Conservation (phyloP, 78 protist species). For the Dictyostelium firmibasis region DNA sequence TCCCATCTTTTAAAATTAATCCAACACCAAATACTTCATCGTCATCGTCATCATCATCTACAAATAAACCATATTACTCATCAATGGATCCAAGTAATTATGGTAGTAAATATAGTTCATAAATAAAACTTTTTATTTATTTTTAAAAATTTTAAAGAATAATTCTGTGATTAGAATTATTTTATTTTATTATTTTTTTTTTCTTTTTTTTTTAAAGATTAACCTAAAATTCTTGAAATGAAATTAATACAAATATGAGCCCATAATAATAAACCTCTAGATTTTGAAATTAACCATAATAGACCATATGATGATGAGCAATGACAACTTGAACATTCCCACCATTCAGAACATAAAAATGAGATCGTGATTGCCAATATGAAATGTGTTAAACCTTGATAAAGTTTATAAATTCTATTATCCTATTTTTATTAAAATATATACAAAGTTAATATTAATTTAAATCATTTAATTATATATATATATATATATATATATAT, state of each 20-base stretch:
- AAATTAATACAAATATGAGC: constrained; percentile 46
- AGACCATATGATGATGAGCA: constrained; percentile 32
- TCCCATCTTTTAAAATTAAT: constrained; percentile 62
- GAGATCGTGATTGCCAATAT: not conserved
- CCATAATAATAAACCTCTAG: constrained; percentile 66
- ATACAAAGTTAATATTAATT: no score
- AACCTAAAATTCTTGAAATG: not conserved
- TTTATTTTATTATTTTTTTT: not conserved
- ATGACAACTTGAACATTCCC: constrained; percentile 19
- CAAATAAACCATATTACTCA: constrained; percentile 18
- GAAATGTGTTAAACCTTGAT: not conserved
- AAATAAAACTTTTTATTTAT: not conserved
- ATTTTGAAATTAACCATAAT: constrained; percentile 11
- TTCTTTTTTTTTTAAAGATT: not conserved
- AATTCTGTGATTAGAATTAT: not conserved
- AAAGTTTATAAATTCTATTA: not conserved
- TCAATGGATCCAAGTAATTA: constrained; percentile 76
- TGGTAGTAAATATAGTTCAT: constrained; percentile 43
- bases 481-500: not conserved
- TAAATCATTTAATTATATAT: no score
- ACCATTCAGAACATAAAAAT: constrained; percentile 36
- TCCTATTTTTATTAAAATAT: not conserved
- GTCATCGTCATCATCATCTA: not conserved
- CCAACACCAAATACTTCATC: constrained; percentile 8
- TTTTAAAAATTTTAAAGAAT: no score